Evolutionary conservation across 495 filamentous ascomycete genomes (phyloP), one percentile per base, ranked within the genome.

Genomic region (Hypoxylon fuscum): DNA sequence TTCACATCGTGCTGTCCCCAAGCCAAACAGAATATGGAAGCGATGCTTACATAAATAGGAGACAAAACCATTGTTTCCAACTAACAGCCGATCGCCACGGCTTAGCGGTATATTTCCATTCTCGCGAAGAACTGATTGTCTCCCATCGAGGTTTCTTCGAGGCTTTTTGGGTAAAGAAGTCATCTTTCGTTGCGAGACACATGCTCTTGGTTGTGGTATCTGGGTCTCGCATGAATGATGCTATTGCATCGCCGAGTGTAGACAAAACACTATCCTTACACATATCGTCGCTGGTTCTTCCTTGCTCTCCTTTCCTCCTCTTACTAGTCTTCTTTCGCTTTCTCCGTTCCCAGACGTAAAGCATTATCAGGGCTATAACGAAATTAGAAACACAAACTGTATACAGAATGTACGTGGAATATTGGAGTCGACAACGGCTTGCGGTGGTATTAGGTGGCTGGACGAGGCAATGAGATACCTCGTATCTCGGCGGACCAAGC

Each of bases 231-330:
- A 73, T 68, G 8, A 74, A 74, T 10, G 71, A 74, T 18, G 69
- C 64, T 1, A 74, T 66, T 5, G 69, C 69, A 43, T 74, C 71
- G 11, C 71, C 69, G 9, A 74, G 62, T 6, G 71, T 74, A 32
- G 31, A 55, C n/a, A 68, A 27, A 1, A 23, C 20, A 6, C 31
- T 14, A 20, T 46, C 55, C 46, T 40, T 55, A 31, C 22, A n/a
- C n/a, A n/a, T n/a, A n/a, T n/a, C n/a, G n/a, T n/a, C n/a, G n/a
- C 21, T 21, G 20, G 32, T 3, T 35, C 5, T 3, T 35, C 12
- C 5, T 10, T 10, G 5, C 34, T 34, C 5, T 23, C 6, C 8
- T 63, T 52, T 35, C 57, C 56, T 20, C 44, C 32, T 12, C n/a
- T 57, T 66, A 43, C 5, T 53, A 18, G 18, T 14, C 11, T 5